Base-by-base conservation (phyloP, 2,329 filamentous ascomycete species). In the Epichloe scottii region DNA sequence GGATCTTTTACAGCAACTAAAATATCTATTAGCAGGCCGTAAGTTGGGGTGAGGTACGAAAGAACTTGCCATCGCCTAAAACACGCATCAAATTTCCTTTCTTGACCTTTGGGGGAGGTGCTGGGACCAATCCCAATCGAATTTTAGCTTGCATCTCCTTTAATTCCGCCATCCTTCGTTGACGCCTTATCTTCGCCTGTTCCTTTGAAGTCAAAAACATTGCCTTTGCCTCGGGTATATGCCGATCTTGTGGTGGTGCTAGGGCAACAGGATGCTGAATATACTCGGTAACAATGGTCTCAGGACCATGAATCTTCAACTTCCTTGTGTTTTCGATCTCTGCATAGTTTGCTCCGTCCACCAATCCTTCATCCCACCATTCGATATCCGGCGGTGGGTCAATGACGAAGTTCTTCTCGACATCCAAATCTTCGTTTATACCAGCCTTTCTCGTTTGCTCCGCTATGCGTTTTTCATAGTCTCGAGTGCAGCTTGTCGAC, bases 71-170 rank as follows among this genome's bases (percentile, higher is more conserved):
- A 58, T 96, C 89, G 55, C 93, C 93, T 51, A 96, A 76, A 33
- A 98, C 93, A 52, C 90, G 85, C 93, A 98, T 98, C 63, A 98
- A 79, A 66, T 98, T 98, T 52, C 85, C 87, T 68, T 94, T 94
- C 71, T 96, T 97, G 59, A 98, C 89, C 69, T 97, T 98, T 11
- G 93, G 91, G 26, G 90, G 86, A 30, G 90, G 89, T 19, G 91
- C 88, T 3, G 90, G 89, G 54, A 91, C 85, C 14, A 98, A 76
- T 19, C 93, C 93, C 11, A 98, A 74, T 53, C 91, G 80, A 55
- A 97, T 93, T 72, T 98, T 97, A 38, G 91, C 90, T 68, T 98
- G 93, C 63, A 90, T 84, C 68, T 98, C 94, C 66, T 97, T 97
- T 56, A 95, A 74, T 56, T 96, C 89, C 40, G 87, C 90, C 80